These are phyloP conservation scores for Lepraria neglecta DNA, from an alignment of 495 filamentous ascomycete genomes.

Conservation along the genomic window DNA sequence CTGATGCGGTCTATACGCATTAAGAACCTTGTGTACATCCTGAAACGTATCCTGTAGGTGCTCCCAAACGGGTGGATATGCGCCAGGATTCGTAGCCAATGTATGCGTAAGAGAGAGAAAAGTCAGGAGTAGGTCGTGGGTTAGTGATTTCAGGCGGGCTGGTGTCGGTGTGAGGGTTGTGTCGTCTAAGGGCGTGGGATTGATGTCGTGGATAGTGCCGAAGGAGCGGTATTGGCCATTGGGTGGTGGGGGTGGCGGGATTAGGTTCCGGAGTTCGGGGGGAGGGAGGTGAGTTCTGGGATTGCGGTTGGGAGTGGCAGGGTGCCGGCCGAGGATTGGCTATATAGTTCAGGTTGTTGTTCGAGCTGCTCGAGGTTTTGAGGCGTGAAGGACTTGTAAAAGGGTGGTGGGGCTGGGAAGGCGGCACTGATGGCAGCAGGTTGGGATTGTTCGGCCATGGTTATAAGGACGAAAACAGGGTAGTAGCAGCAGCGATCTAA, in stretches of 20 bases:
- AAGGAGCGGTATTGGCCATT: slow-evolving; percentile 71
- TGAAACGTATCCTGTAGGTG: slow-evolving; percentile 74
- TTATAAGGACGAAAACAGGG: not conserved
- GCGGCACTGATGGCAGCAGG: slow-evolving; percentile 44
- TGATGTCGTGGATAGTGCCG: slow-evolving; percentile 55
- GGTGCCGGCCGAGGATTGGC: slow-evolving; percentile 33
- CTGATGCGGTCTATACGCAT: slow-evolving; percentile 94
- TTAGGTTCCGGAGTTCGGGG: slow-evolving; percentile 65
- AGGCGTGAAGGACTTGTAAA: slow-evolving; percentile 82
- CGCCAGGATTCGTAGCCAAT: slow-evolving; percentile 56
- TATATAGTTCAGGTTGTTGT: slow-evolving; percentile 39
- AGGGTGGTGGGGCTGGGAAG: slow-evolving; percentile 80
- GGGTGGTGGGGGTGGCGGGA: slow-evolving; percentile 69
- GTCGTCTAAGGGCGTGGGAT: slow-evolving; percentile 61
- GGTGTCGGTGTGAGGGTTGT: slow-evolving; percentile 46
- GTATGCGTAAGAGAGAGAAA: slow-evolving; percentile 75
- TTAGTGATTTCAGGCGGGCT: slow-evolving; percentile 68
- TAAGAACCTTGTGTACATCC: slow-evolving; percentile 85
- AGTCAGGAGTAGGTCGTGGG: slow-evolving; percentile 75
- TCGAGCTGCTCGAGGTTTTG: slow-evolving; percentile 67
- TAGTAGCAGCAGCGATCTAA: not conserved
- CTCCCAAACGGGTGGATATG: slow-evolving; percentile 57
- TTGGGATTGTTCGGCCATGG: slow-evolving; percentile 51
- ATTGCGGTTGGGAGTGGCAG: slow-evolving; percentile 7
- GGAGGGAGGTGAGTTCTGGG: slow-evolving; percentile 51